Percentiles rank a stretch among this genome's conserved stretches.
Conservation (phyloP, 805 yeast species). For the Metschnikowia picachoensis region DNA sequence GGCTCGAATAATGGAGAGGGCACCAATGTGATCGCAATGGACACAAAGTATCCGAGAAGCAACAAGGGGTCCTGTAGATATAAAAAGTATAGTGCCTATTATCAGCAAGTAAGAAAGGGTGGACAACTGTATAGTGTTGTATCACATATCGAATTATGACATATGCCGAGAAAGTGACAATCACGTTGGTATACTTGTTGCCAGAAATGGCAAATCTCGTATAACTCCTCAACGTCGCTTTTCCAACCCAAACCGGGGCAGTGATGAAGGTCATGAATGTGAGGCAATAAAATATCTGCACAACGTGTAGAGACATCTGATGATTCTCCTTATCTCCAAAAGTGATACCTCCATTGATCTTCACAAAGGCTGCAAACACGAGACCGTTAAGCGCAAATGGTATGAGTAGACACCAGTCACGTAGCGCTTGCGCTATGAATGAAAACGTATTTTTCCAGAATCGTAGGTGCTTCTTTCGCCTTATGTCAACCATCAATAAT, state of each 20-base stretch:
- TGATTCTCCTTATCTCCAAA: conserved; percentile 92
- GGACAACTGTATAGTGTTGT: conserved; percentile 64
- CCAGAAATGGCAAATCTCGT: conserved; percentile 24
- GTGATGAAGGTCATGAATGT: conserved; percentile 63
- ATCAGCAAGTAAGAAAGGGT: conserved; percentile 90
- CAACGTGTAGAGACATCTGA: conserved; percentile 61
- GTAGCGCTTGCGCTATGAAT: conserved; percentile 10
- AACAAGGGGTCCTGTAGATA: conserved; percentile 56
- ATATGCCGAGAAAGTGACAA: conserved; percentile 11
- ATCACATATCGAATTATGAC: conserved; percentile 45
- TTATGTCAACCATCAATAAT: conserved; percentile 50
- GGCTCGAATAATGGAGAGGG: conserved; percentile 96
- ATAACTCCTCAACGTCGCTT: conserved; percentile 39
- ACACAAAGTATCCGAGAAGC: conserved; percentile 47
- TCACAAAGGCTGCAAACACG: conserved; percentile 54
- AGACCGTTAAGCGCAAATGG: conserved; percentile 55
- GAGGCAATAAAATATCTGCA: conserved; percentile 77
- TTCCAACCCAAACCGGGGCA: conserved; percentile 68
- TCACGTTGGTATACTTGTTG: conserved; percentile 17
- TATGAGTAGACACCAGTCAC: conserved; percentile 23
- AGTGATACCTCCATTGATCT: conserved; percentile 77
- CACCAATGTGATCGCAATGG: conserved; percentile 58
- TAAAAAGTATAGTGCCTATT: conserved; percentile 93
- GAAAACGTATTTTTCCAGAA: not conserved
- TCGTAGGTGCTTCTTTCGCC: conserved; percentile 17